A percentile compares a stretch with the other conserved stretches of the same genome.
phyloP scores from a whole-genome alignment of 352 stramenopile species.

The Globisporangium echinulatum region DNA sequence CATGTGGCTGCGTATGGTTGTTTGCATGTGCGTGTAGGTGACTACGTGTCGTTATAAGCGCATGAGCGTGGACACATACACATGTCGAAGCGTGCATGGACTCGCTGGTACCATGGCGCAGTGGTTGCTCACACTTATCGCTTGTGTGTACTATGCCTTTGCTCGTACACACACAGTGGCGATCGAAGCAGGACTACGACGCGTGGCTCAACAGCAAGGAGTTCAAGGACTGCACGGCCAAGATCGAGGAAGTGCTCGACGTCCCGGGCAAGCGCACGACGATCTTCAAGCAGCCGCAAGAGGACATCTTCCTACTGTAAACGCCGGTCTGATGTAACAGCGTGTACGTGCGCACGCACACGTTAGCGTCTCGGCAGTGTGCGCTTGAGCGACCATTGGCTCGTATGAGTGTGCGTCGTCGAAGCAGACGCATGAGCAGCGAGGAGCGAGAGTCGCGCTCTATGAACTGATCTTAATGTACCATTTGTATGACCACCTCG shows the following conservation, averaged over 20 bases:
- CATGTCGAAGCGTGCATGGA: neutral
- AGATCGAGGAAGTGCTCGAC: conserved; percentile 85
- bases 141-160: neutral
- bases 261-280: conserved; percentile 80
- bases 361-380: too few relatives aligned
- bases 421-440: too few relatives aligned
- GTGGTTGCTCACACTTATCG: neutral
- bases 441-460: too few relatives aligned
- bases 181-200: conserved; percentile 76
- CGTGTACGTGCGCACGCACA: too few relatives aligned
- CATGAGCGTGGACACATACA: conserved; percentile 2
- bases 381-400: too few relatives aligned
- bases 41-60: conserved; percentile 2
- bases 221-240: conserved; percentile 72
- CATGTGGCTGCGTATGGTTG: neutral
- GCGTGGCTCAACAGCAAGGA: conserved; percentile 70
- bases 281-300: conserved; percentile 73
- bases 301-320: conserved; percentile 85
- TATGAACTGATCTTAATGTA: neutral
- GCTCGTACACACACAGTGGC: conserved; percentile 37
- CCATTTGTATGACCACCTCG: neutral
- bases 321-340: neutral
- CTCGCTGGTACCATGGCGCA: neutral
- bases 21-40: neutral
- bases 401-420: too few relatives aligned